Base-by-base conservation (phyloP, 805 yeast genomes). In the Zygosaccharomyces bisporus region DNA sequence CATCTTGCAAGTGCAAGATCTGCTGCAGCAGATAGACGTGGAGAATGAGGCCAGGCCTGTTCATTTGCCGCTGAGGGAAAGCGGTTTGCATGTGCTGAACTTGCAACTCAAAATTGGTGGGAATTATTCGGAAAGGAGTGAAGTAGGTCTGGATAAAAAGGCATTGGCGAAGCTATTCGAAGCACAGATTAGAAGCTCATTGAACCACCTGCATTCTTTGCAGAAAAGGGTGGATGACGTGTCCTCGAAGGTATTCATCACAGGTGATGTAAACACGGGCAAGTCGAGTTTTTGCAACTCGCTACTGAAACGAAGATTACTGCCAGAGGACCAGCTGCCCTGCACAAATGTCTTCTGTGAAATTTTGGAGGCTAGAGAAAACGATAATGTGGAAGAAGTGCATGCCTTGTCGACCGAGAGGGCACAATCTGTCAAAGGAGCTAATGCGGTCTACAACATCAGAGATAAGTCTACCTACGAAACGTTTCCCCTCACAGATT, bases 291-390 rank as follows among this genome's bases (percentile, higher is more conserved):
- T 93, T 56, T 93, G 99, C 66, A 93, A 93, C 60, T 91, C 96
- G 1, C 69, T 93, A 32, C 68, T 93, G 47, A 73, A 90, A 53
- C 75, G 93, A 41, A 77, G 79, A 39, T 66, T 93, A 2, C 67
- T 93, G 38, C 99, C 99, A 0, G 95, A 86, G 58, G 99, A 93
- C 65, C 99, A 93, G 59, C 95, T 93, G 61, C 99, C 99, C 2
- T 89, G 97, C 57, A 93, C 99, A 0, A 82, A 86, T 49, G 96
- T 93, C 0, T 95, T 95, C 58, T 90, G 96, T 62, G 99, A 95
- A 66, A 91, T 95, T 6, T 71, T 86, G 21, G 96, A 93, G 63
- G 87, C 89, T 8, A 70, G 79, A 16, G 86, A 81, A 34, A 91
- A 91, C 59, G 69, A 73, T 32, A 79, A 83, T 13, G 57, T 79